phyloP scores from a whole-genome alignment of 345 rosid genomes.

The Lepidium sativum region DNA sequence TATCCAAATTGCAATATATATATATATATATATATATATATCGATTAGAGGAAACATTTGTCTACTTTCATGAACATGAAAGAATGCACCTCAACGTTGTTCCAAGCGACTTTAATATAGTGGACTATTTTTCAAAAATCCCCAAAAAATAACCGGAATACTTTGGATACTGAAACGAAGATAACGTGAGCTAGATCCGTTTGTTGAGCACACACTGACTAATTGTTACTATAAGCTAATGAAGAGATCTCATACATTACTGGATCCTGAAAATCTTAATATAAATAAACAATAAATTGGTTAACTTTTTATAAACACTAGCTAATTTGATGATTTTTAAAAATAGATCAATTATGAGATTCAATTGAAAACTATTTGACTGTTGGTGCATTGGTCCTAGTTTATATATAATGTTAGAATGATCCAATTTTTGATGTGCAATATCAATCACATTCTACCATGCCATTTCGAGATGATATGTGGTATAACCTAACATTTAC shows the following conservation, averaged over 20 bases:
- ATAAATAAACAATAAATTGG: too few species aligned
- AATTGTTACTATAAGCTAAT: too few species aligned
- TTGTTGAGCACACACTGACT: neutral
- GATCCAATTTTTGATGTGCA: too few species aligned
- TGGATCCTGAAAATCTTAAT: too few species aligned
- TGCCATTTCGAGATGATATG: too few species aligned
- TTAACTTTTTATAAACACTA: neutral
- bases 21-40: too few species aligned
- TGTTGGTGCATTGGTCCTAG: too few species aligned
- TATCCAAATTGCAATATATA: conserved; percentile 1
- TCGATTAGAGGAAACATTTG: neutral
- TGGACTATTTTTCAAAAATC: neutral
- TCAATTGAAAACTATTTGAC: too few species aligned
- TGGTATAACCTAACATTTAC: too few species aligned
- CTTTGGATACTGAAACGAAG: neutral
- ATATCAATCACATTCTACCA: too few species aligned
- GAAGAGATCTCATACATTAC: neutral
- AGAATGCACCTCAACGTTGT: neutral
- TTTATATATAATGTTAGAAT: too few species aligned
- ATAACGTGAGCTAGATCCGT: neutral
- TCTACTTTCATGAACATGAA: neutral
- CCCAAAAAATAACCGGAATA: neutral
- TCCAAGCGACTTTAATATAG: neutral
- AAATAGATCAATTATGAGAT: too few species aligned
- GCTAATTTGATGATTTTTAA: neutral